These are phyloP conservation scores for Kodamaea leandrae DNA, from an alignment of 805 yeast genomes.

Conservation along the genomic window DNA sequence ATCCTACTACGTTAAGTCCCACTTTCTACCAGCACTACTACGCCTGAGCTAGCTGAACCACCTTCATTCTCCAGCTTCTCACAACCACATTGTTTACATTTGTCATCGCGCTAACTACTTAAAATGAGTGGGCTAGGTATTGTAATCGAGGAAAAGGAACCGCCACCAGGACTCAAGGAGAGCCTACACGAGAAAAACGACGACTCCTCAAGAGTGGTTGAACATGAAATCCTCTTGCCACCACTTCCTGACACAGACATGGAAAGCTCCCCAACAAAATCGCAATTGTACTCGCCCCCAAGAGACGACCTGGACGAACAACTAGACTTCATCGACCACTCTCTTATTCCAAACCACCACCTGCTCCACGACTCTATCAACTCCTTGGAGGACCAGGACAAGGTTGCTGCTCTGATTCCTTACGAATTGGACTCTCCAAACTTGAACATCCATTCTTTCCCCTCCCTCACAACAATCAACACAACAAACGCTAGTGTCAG, in stretches of 20 bases:
- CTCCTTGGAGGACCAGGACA: conserved; percentile 6
- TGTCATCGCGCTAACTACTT: too few relatives aligned
- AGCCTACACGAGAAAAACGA: neutral
- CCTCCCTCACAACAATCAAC: conserved; percentile 8
- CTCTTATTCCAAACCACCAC: conserved; percentile 3
- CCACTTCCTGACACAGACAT: conserved; percentile 20
- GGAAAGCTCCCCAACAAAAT: conserved; percentile 2
- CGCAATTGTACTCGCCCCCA: neutral
- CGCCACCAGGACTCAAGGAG: conserved; percentile 1
- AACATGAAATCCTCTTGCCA: conserved; percentile 21
- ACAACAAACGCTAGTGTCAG: conserved; percentile 5
- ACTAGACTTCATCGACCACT: neutral
- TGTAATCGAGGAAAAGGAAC: conserved; percentile 28
- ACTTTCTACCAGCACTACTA: neutral
- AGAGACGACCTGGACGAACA: neutral
- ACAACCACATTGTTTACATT: neutral
- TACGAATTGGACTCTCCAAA: conserved; percentile 29
- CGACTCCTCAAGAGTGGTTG: neutral
- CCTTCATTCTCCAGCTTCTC: too few relatives aligned
- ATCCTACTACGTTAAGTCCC: neutral
- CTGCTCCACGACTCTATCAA: conserved; percentile 8
- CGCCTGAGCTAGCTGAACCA: neutral
- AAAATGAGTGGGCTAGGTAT: conserved; percentile 31
- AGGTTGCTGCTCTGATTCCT: conserved; percentile 14
- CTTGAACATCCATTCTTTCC: conserved; percentile 19